These are phyloP conservation scores for Entomophthora muscae DNA, from an alignment of 371 early-diverging fungal genomes.

Conservation along the genomic window DNA sequence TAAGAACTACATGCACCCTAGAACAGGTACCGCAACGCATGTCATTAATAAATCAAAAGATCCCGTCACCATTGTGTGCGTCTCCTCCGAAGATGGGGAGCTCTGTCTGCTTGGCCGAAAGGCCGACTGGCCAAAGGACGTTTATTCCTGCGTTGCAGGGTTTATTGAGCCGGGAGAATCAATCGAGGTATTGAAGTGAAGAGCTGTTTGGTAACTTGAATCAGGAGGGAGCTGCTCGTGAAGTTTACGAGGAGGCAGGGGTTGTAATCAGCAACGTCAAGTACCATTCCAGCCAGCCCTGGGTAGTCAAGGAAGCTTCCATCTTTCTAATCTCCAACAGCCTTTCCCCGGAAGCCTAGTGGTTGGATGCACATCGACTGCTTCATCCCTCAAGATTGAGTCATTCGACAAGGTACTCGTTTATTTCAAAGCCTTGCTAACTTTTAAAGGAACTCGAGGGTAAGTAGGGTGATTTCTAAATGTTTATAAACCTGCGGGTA, in stretches of 20 bases:
- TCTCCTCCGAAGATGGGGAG: constrained; percentile 37
- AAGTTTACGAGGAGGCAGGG: constrained; percentile 63
- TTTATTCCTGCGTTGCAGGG: constrained; percentile 67
- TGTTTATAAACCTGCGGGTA: too few species aligned
- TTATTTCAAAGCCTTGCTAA: background rate
- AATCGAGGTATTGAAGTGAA: constrained; percentile 17
- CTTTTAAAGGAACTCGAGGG: background rate
- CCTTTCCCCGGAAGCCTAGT: constrained; percentile 49
- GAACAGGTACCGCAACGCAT: constrained; percentile 30
- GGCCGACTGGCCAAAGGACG: constrained; percentile 38
- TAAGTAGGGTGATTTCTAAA: background rate
- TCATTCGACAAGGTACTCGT: background rate
- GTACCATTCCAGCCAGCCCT: constrained; percentile 65
- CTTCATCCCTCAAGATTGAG: constrained; percentile 29
- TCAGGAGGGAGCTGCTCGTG: constrained; percentile 57
- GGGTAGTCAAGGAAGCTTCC: constrained; percentile 22
- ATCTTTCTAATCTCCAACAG: background rate
- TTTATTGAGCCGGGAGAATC: constrained; percentile 75
- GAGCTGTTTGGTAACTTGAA: background rate
- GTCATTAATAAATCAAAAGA: constrained; percentile 20
- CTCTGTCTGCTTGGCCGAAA: constrained; percentile 59
- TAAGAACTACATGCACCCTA: constrained; percentile 59
- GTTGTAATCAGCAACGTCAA: constrained; percentile 38
- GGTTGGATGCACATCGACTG: constrained; percentile 59
- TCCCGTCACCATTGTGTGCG: constrained; percentile 60